Percentiles rank a stretch among this genome's conserved stretches.
These are phyloP conservation scores for Rhododendron kiyosumense DNA, from an alignment of 148 eudicot species.

Conservation along the genomic window DNA sequence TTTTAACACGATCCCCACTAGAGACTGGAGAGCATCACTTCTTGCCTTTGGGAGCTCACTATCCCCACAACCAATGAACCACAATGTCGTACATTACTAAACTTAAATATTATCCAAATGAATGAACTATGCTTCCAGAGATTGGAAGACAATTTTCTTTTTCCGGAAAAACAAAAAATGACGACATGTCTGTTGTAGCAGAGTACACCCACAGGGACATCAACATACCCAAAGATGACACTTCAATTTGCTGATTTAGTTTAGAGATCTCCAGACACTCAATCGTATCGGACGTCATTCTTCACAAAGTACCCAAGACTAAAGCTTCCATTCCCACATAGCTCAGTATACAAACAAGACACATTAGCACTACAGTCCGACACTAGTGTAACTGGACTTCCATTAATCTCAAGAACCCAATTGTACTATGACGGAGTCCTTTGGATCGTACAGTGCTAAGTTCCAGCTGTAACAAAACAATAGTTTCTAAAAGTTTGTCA, in stretches of 20 bases:
- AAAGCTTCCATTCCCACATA: conserved; percentile 78
- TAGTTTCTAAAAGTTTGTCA: conserved; percentile 1
- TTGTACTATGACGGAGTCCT: conserved; percentile 55
- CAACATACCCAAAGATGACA: conserved; percentile 73
- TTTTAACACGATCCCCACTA: neutral
- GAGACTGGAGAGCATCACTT: neutral
- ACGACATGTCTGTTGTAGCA: neutral
- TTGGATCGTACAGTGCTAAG: conserved; percentile 63
- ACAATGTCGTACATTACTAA: neutral
- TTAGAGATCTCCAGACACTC: conserved; percentile 84
- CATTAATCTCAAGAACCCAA: conserved; percentile 56
- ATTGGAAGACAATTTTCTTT: no score
- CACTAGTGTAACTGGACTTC: conserved; percentile 29
- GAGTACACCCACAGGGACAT: neutral
- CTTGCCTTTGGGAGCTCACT: neutral
- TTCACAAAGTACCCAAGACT: conserved; percentile 81
- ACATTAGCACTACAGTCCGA: conserved; percentile 51
- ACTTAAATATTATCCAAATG: neutral
- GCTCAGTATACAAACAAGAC: conserved; percentile 64
- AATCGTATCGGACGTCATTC: conserved; percentile 76
- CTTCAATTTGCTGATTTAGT: conserved; percentile 79
- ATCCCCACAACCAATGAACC: neutral
- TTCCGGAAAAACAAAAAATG: neutral
- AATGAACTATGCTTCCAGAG: neutral
- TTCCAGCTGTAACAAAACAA: conserved; percentile 53